phyloP scores from a whole-genome alignment of 1,284 basidiomycete species.

The Omphalotus olearius region DNA sequence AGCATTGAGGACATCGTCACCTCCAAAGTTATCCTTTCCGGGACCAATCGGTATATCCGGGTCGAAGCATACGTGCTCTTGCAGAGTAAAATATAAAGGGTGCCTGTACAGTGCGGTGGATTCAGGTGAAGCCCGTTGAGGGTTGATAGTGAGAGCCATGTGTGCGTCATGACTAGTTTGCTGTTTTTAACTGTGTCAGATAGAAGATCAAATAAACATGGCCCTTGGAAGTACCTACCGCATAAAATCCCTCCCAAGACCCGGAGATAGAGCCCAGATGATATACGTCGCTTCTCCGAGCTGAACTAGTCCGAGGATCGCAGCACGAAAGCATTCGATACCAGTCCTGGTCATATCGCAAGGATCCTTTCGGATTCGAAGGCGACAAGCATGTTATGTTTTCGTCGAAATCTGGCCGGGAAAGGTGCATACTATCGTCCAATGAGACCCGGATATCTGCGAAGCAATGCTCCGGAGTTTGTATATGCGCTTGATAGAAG shows the following conservation, averaged over 20 bases:
- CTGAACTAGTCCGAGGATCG: constrained; percentile 27
- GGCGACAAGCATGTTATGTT: constrained; percentile 5
- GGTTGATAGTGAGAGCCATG: constrained; percentile 23
- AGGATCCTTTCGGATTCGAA: constrained; percentile 14
- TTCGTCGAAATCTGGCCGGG: constrained; percentile 9
- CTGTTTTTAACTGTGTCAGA: constrained; percentile 10
- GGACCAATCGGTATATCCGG: constrained; percentile 31
- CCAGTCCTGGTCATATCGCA: constrained; percentile 39
- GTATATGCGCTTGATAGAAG: constrained; percentile 35
- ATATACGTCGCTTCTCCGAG: constrained; percentile 36
- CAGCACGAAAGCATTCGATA: constrained; percentile 37
- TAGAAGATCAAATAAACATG: constrained; percentile 5
- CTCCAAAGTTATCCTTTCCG: constrained; percentile 27
- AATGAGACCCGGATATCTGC: constrained; percentile 5
- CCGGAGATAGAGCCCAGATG: constrained; percentile 37
- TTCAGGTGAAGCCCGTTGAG: constrained; percentile 16
- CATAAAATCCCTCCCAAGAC: constrained; percentile 37
- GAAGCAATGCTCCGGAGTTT: constrained; percentile 20
- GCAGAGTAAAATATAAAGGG: constrained; percentile 35
- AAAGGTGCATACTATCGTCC: constrained; percentile 11
- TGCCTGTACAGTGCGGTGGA: constrained; percentile 27
- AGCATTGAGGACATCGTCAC: constrained; percentile 40
- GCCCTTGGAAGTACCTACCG: constrained; percentile 28
- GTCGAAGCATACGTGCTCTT: constrained; percentile 42
- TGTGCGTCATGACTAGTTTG: constrained; percentile 17